Evolutionary conservation across 257 asterid species (phyloP).

Genomic region (Plectranthus barbatus): DNA sequence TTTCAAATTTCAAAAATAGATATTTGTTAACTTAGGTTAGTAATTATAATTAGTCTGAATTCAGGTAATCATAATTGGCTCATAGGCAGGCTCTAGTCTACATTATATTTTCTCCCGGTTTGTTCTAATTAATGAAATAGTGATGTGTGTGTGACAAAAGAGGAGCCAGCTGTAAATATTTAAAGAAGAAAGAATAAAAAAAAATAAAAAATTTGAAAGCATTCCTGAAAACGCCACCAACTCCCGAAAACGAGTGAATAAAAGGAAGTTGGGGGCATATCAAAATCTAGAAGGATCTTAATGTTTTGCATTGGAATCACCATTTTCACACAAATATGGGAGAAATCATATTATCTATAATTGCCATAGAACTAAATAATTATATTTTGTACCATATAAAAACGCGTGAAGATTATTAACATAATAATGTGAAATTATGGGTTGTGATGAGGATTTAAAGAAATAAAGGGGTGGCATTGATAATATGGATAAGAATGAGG

Average conservation of each 20-base stretch:
- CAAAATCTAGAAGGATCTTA: not conserved
- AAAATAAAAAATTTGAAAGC: not conserved
- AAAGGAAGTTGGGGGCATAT: not conserved
- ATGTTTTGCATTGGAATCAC: no score
- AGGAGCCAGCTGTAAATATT: conserved; percentile 4
- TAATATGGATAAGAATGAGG: not conserved
- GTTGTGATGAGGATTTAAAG: not conserved
- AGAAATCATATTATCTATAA: no score
- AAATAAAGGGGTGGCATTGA: not conserved
- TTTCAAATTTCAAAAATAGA: no score
- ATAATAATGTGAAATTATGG: not conserved
- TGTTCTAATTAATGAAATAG: not conserved
- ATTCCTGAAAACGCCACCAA: not conserved
- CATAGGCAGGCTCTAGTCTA: not conserved
- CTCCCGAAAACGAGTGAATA: not conserved
- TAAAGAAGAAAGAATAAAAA: not conserved
- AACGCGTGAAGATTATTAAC: no score
- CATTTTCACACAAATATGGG: no score
- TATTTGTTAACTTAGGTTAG: no score
- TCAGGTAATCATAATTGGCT: not conserved
- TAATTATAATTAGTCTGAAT: no score
- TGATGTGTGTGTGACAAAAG: not conserved
- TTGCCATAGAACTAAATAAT: no score
- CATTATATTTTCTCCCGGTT: not conserved
- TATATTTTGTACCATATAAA: no score